Conservation (phyloP, 371 early-diverging fungal genomes). For the Mortierella sp. region DNA sequence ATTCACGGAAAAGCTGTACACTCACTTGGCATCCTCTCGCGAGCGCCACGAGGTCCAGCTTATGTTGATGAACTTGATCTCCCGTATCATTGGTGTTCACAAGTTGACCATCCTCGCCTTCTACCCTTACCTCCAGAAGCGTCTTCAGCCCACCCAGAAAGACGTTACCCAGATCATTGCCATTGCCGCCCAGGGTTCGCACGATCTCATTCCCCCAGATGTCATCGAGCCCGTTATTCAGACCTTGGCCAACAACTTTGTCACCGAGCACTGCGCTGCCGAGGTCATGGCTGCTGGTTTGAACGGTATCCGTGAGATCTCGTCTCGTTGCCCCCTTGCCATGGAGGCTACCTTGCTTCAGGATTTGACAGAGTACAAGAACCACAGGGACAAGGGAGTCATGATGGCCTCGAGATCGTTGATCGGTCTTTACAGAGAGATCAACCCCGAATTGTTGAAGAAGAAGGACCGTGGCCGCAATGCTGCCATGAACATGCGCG, state of each 20-base stretch:
- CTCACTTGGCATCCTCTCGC: slow-evolving; percentile 75
- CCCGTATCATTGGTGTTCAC: slow-evolving; percentile 95
- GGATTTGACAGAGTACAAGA: slow-evolving; percentile 92
- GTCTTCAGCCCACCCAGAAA: slow-evolving; percentile 93
- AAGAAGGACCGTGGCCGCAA: slow-evolving; percentile 94
- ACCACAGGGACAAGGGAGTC: slow-evolving; percentile 91
- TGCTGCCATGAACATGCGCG: slow-evolving; percentile 79
- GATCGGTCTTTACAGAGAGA: slow-evolving; percentile 90
- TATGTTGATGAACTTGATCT: slow-evolving; percentile 91
- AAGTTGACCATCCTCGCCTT: slow-evolving; percentile 90
- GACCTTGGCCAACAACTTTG: slow-evolving; percentile 96
- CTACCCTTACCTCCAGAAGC: slow-evolving; percentile 91
- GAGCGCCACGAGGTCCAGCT: slow-evolving; percentile 92
- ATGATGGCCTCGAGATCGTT: slow-evolving; percentile 93
- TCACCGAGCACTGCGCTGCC: slow-evolving; percentile 88
- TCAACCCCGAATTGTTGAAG: slow-evolving; percentile 92
- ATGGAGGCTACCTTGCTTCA: slow-evolving; percentile 89
- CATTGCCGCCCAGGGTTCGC: slow-evolving; percentile 90
- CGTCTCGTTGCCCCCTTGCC: slow-evolving; percentile 90
- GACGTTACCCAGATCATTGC: slow-evolving; percentile 96
- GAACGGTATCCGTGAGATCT: slow-evolving; percentile 95
- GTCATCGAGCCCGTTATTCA: slow-evolving; percentile 85
- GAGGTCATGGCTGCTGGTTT: slow-evolving; percentile 97
- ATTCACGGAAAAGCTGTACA: slow-evolving; percentile 93
- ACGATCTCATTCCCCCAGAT: slow-evolving; percentile 95